Evolutionary conservation across 2,329 filamentous ascomycete genomes (phyloP).

Genomic region (Colletotrichum brevisporum): DNA sequence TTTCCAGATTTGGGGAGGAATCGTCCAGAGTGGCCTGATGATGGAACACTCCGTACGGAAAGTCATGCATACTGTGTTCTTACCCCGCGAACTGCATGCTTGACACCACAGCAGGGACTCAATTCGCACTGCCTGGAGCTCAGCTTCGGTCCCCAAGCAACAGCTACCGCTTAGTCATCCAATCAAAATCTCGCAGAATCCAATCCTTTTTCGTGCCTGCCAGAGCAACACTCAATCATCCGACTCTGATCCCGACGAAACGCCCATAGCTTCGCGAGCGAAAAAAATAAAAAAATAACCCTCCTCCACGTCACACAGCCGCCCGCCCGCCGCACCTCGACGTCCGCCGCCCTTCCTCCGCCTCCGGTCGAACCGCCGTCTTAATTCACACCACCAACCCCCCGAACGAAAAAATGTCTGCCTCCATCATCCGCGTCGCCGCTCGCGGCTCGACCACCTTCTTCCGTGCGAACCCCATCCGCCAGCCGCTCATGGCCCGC

Average conservation of each 20-base stretch:
- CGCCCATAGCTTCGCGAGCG: constrained; percentile 39
- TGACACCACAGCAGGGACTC: background rate
- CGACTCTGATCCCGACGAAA: constrained; percentile 47
- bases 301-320: constrained; percentile 36
- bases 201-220: constrained; percentile 42
- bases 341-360: constrained; percentile 34
- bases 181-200: constrained; percentile 43
- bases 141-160: constrained; percentile 21
- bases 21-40: constrained; percentile 34
- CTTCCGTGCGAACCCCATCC: constrained; percentile 74
- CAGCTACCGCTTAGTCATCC: constrained; percentile 43
- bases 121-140: constrained; percentile 42
- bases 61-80: background rate
- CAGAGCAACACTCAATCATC: constrained; percentile 46
- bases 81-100: fast-evolving
- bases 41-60: constrained; percentile 12
- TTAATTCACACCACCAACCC: constrained; percentile 33
- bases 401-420: constrained; percentile 66
- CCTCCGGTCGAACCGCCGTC: constrained; percentile 21
- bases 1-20: constrained; percentile 27
- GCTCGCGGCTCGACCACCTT: constrained; percentile 76
- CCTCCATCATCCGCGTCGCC: constrained; percentile 79
- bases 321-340: constrained; percentile 16
- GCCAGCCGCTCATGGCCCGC: constrained; percentile 69
- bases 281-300: constrained; percentile 31